Evolutionary conservation across 768 basidiomycete species (phyloP), one percentile per base, ranked within the genome.

Genomic region (Artomyces pyxidatus): DNA sequence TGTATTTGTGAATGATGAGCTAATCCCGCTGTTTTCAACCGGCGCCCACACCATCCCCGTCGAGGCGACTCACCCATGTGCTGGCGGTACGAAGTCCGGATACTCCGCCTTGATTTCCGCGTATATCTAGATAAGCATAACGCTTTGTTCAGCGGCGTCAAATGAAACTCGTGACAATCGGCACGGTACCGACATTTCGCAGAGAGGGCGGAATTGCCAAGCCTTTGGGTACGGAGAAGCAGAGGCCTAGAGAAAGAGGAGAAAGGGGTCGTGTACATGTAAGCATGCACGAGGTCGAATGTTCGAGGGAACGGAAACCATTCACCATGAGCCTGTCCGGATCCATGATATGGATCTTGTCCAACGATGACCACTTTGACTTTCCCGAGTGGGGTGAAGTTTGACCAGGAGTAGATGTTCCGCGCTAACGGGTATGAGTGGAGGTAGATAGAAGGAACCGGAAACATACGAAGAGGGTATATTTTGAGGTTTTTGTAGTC

Each of bases 351-450:
- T 23, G 90, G 90, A 70, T 93, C 91, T 67, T 92, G 90, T 7
- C 87, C 86, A 47, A 97, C 75, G 50, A 96, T 90, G 42, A 96
- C 90, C 23, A 92, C 86, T 61, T 81, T 83, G 53, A 97, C 80
- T 53, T 82, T 80, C 11, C 87, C 84, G 14, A 96, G 69, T 3
- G 90, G 89, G 25, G 90, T 93, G 48, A 62, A 58, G 65, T 84
- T 77, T 3, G 89, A 88, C 93, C 93, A 97, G 11, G 89, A 75
- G 63, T 96, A 96, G 48, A 96, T 87, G 60, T 95, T 80, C 54
- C 74, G 71, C 12, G 91, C 93, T 84, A 62, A 45, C 19, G 21
- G 14, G 45, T 32, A 21, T 35, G 17, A 45, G 50, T 23, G 47
- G 29, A 30, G 22, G 43, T n/a, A 8, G 42, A 22, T 17, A 27